phyloP scores from a whole-genome alignment of 2,329 filamentous ascomycete genomes.

The Cercospora nicotianae region DNA sequence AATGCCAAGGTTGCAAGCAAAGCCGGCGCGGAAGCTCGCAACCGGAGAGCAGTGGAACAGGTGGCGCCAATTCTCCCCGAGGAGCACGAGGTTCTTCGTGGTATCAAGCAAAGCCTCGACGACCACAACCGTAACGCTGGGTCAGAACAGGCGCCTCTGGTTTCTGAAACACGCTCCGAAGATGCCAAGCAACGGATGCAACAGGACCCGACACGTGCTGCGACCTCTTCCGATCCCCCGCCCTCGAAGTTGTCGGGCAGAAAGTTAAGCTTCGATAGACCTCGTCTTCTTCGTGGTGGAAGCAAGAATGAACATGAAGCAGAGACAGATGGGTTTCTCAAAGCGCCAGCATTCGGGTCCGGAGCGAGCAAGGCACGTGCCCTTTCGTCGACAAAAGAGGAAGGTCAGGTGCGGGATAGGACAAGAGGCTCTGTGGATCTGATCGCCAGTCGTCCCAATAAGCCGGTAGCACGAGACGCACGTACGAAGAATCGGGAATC shows the following conservation, averaged over 20 bases:
- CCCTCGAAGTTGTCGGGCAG: background rate
- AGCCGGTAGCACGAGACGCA: constrained; percentile 6
- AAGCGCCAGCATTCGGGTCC: background rate
- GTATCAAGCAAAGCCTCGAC: constrained; percentile 9
- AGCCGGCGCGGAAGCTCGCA: constrained; percentile 9
- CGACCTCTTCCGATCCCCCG: background rate
- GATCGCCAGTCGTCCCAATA: background rate
- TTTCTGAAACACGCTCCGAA: background rate
- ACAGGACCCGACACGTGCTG: constrained; percentile 3
- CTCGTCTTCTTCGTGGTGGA: constrained; percentile 20
- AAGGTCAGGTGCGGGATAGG: background rate
- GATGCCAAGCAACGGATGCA: background rate
- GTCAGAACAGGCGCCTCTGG: background rate
- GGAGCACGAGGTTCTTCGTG: constrained; percentile 9
- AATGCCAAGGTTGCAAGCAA: constrained; percentile 4
- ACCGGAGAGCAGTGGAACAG: background rate
- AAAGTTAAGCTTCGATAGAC: constrained; percentile 6
- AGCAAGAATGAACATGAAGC: constrained; percentile 30
- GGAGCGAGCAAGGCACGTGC: background rate
- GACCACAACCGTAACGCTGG: background rate
- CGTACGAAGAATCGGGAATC: constrained; percentile 9
- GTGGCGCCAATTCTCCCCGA: constrained; percentile 2
- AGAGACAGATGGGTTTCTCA: constrained; percentile 19
- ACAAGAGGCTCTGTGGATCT: background rate
- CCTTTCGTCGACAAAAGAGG: constrained; percentile 1